Conservation (phyloP, 768 basidiomycete genomes). For the Rubroboletus pulcherrimus region DNA sequence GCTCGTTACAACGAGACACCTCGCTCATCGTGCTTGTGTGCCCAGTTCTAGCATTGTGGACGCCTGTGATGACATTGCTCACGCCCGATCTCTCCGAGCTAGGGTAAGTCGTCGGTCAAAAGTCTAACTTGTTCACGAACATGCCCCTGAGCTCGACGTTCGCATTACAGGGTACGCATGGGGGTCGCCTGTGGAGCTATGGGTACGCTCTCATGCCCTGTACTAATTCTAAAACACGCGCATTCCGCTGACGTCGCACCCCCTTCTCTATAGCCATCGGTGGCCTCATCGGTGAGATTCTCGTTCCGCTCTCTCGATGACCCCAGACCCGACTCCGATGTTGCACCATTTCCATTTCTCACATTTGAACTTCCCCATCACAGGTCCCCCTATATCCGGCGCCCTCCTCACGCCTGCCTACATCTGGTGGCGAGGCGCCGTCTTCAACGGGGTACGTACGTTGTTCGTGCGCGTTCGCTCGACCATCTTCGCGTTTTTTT, state of each 20-base stretch:
- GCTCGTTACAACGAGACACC: neutral
- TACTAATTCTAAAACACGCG: neutral
- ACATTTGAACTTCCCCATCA: neutral
- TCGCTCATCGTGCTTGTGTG: neutral
- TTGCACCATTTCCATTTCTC: neutral
- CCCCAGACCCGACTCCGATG: too few species aligned
- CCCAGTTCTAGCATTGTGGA: conserved; percentile 38
- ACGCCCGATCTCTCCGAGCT: conserved; percentile 49
- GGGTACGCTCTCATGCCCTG: conserved; percentile 26
- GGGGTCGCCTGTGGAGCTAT: conserved; percentile 48
- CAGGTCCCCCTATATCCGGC: conserved; percentile 55
- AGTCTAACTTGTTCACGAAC: neutral
- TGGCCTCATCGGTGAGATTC: conserved; percentile 20
- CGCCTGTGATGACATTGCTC: conserved; percentile 43
- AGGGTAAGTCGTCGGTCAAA: conserved; percentile 31
- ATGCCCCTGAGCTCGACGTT: neutral
- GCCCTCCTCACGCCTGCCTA: conserved; percentile 49
- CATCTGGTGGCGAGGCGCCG: conserved; percentile 55
- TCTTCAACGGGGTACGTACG: conserved; percentile 45
- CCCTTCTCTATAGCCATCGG: neutral
- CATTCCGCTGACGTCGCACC: neutral
- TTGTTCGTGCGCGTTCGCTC: neutral
- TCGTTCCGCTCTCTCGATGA: neutral
- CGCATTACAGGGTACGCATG: conserved; percentile 35
- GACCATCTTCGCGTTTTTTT: too few species aligned